A percentile compares a stretch with the other conserved stretches of the same genome.
Conservation (phyloP, 352 stramenopile species). For the Pythium coloratum region DNA sequence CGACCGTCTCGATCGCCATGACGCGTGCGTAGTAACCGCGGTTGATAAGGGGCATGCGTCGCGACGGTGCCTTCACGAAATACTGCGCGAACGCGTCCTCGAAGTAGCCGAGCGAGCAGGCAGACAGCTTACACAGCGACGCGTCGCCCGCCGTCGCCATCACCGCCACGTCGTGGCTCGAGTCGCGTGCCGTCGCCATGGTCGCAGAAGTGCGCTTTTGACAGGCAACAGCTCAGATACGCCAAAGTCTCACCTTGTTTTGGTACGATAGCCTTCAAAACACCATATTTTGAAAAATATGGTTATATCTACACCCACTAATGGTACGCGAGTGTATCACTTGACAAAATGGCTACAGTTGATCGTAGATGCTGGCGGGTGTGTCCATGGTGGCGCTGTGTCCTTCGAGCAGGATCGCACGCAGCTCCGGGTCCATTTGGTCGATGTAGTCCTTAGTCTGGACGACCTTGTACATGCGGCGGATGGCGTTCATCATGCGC, state of each 20-base stretch:
- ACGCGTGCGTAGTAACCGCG: constrained; percentile 88
- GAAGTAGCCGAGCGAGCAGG: constrained; percentile 73
- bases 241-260: background rate
- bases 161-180: constrained; percentile 63
- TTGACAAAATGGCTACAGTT: constrained; percentile 17
- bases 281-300: background rate
- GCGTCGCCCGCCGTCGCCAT: constrained; percentile 82
- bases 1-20: constrained; percentile 62
- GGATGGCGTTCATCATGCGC: constrained; percentile 38
- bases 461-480: constrained; percentile 40
- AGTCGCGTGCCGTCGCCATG: constrained; percentile 13
- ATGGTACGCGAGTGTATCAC: background rate
- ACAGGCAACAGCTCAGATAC: background rate
- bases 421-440: constrained; percentile 36
- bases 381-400: constrained; percentile 13
- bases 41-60: constrained; percentile 89
- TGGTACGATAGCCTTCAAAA: too few species aligned
- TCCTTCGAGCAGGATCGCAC: constrained; percentile 31
- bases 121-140: constrained; percentile 87
- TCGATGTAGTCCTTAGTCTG: constrained; percentile 48
- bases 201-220: background rate
- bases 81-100: constrained; percentile 74
- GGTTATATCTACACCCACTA: background rate
- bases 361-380: constrained; percentile 27
- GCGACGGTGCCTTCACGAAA: constrained; percentile 82